A percentile compares a stretch with the other conserved stretches of the same genome.
Evolutionary conservation across 306 rosid genomes (phyloP).

Genomic region (Trichosanthes truncata): DNA sequence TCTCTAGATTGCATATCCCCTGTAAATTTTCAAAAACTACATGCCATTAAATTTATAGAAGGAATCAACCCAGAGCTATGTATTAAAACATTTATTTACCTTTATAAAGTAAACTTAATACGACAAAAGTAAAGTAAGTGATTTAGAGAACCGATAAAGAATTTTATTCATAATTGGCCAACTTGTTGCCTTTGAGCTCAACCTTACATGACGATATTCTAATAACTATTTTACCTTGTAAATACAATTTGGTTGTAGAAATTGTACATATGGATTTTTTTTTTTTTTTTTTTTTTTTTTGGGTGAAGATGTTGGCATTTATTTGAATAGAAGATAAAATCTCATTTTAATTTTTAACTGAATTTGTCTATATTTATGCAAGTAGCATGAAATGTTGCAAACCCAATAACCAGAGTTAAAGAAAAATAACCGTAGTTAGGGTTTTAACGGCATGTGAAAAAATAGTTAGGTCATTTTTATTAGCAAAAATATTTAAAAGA

Average conservation of each 20-base stretch:
- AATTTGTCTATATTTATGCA: conserved; percentile 8
- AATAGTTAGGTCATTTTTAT: neutral
- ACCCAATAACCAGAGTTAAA: conserved; percentile 17
- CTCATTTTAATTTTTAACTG: neutral
- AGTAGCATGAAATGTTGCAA: conserved; percentile 9
- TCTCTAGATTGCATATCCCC: neutral
- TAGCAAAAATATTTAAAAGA: neutral
- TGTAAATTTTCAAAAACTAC: neutral
- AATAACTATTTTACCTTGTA: neutral
- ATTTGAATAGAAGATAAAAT: conserved; percentile 3
- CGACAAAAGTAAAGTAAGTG: neutral
- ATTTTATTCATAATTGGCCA: neutral
- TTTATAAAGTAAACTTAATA: neutral
- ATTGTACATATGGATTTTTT: neutral
- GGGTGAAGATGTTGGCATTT: neutral
- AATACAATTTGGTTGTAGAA: too few species aligned
- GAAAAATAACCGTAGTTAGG: conserved; percentile 24
- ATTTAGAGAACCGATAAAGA: neutral
- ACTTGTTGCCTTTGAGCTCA: neutral
- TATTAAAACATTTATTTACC: neutral
- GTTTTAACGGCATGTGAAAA: conserved; percentile 13
- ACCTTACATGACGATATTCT: neutral
- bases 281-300: neutral
- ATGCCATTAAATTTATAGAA: neutral
- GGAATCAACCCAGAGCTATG: neutral